phyloP scores from a whole-genome alignment of 306 rosid species.

The Begonia peltatifolia region DNA sequence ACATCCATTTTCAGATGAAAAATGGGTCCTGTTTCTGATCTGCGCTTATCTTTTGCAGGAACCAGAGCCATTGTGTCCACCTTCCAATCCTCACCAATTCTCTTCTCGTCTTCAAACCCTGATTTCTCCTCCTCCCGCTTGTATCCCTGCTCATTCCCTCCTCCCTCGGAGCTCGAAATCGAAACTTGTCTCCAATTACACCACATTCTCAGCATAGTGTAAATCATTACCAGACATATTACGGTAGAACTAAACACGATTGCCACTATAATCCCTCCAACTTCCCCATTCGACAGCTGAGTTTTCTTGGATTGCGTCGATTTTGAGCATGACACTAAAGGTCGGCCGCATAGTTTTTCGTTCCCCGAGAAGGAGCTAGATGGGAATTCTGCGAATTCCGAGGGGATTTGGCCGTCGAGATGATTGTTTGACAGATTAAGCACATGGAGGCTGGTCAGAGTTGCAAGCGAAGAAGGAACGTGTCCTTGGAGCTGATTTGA shows the following conservation, averaged over 20 bases:
- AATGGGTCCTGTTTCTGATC: constrained; percentile 33
- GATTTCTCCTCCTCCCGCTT: constrained; percentile 24
- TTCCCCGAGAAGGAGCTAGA: constrained; percentile 59
- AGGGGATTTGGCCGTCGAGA: constrained; percentile 64
- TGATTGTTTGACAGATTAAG: constrained; percentile 67
- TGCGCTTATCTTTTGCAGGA: constrained; percentile 45
- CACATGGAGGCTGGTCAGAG: constrained; percentile 68
- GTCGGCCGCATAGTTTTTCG: constrained; percentile 53
- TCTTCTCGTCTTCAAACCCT: constrained; percentile 23
- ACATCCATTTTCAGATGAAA: constrained; percentile 34
- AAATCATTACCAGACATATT: constrained; percentile 58
- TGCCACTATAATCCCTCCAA: constrained; percentile 52
- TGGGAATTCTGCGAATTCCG: constrained; percentile 54
- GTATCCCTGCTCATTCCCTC: constrained; percentile 13
- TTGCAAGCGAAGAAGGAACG: constrained; percentile 30
- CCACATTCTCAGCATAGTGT: constrained; percentile 88
- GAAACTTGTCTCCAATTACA: constrained; percentile 73
- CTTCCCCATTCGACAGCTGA: constrained; percentile 45
- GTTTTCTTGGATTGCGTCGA: constrained; percentile 18
- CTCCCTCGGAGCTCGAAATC: constrained; percentile 46
- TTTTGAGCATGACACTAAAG: constrained; percentile 41
- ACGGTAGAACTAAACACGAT: constrained; percentile 58
- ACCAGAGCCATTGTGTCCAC: constrained; percentile 44
- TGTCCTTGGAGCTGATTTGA: constrained; percentile 22
- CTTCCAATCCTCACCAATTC: constrained; percentile 33